phyloP scores from a whole-genome alignment of 768 basidiomycete species.

The Serendipita vermifera region DNA sequence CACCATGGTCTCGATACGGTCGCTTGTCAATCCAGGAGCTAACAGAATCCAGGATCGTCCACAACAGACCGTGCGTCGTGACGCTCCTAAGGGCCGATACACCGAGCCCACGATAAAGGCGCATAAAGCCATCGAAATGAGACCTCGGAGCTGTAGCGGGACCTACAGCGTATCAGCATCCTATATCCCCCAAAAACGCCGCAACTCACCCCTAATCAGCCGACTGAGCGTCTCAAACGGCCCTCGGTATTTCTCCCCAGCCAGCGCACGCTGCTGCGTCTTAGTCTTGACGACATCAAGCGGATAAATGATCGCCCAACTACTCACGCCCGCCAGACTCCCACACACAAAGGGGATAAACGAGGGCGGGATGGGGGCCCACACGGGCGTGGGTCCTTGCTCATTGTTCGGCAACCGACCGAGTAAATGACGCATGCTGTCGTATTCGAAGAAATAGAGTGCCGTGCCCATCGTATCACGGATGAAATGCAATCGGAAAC shows the following conservation, averaged over 20 bases:
- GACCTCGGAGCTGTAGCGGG: constrained; percentile 61
- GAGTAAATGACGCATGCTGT: constrained; percentile 75
- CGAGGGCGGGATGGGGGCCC: constrained; percentile 70
- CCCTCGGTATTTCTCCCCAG: constrained; percentile 60
- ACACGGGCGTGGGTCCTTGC: constrained; percentile 68
- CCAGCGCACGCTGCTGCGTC: constrained; percentile 83
- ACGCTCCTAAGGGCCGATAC: constrained; percentile 87
- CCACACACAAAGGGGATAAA: constrained; percentile 86
- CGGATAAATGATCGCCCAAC: constrained; percentile 81
- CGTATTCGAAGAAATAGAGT: constrained; percentile 89
- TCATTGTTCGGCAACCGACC: constrained; percentile 67
- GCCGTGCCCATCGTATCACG: constrained; percentile 84
- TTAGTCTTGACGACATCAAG: constrained; percentile 93
- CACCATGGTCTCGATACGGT: too few relatives aligned
- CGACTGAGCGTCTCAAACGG: constrained; percentile 61
- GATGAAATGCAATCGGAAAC: constrained; percentile 81
- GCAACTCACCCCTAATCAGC: constrained; percentile 56
- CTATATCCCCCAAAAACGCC: constrained; percentile 2
- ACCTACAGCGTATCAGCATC: constrained; percentile 31
- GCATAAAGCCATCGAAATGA: constrained; percentile 57
- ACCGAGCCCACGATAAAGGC: constrained; percentile 88
- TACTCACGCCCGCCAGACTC: constrained; percentile 68
- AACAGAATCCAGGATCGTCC: constrained; percentile 73
- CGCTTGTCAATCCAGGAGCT: constrained; percentile 23
- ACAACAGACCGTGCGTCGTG: constrained; percentile 84